A percentile compares a stretch with the other conserved stretches of the same genome.
These are phyloP conservation scores for Halophytophthora polymorphica DNA, from an alignment of 352 stramenopile genomes.

Conservation along the genomic window DNA sequence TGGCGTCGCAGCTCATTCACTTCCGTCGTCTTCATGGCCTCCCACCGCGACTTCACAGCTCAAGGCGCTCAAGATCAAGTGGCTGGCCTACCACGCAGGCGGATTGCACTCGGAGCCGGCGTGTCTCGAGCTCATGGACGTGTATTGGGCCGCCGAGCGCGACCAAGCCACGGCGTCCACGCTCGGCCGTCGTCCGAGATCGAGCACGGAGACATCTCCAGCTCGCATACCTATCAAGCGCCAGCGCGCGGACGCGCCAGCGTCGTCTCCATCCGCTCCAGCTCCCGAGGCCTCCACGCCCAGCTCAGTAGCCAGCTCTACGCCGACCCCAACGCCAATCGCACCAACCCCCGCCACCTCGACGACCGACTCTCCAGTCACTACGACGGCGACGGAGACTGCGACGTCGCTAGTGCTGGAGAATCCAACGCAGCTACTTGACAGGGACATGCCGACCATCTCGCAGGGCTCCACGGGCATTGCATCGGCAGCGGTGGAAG, in stretches of 20 bases:
- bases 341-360: not conserved
- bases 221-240: too few relatives aligned
- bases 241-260: not conserved
- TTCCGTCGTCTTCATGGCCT: too few relatives aligned
- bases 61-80: constrained; percentile 22
- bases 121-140: constrained; percentile 17
- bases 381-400: not conserved
- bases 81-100: constrained; percentile 14
- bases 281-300: not conserved
- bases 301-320: not conserved
- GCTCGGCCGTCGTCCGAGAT: constrained; percentile 1
- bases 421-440: not conserved
- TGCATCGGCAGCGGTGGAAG: constrained; percentile 2
- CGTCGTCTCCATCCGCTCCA: not conserved
- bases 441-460: not conserved
- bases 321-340: not conserved
- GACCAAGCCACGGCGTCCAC: not conserved
- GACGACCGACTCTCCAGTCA: not conserved
- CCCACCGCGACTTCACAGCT: constrained; percentile 1
- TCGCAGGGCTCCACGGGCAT: constrained; percentile 11
- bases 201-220: constrained; percentile 1
- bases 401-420: not conserved
- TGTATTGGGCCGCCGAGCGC: constrained; percentile 6
- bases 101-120: constrained; percentile 6
- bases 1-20: not conserved